Conservation (phyloP, 1,284 basidiomycete species). For the Golubevia sp. region DNA sequence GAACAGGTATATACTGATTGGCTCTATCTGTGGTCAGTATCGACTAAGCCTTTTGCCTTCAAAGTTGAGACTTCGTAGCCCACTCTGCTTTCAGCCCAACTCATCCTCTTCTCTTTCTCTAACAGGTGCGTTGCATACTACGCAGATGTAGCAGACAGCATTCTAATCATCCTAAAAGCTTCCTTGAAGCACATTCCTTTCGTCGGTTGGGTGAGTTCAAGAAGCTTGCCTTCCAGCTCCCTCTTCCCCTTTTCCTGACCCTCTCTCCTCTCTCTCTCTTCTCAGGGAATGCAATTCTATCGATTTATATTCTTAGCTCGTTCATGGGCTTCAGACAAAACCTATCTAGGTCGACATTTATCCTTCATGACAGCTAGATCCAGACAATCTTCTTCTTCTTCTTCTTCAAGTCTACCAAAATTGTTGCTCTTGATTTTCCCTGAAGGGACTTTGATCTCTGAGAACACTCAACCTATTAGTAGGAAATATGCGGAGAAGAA, state of each 20-base stretch:
- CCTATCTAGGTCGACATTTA: constrained; percentile 28
- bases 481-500: constrained; percentile 46
- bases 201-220: constrained; percentile 23
- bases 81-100: neutral
- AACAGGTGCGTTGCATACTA: constrained; percentile 33
- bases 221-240: neutral
- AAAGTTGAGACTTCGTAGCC: neutral
- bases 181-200: constrained; percentile 44
- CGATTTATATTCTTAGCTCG: constrained; percentile 46
- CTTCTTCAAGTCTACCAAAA: neutral
- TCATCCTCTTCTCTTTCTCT: neutral
- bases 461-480: constrained; percentile 28
- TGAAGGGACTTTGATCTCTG: constrained; percentile 47
- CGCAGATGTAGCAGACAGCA: constrained; percentile 28
- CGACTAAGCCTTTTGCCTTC: neutral
- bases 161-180: constrained; percentile 45
- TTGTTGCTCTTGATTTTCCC: constrained; percentile 48
- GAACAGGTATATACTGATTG: constrained; percentile 53
- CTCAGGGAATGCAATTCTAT: constrained; percentile 44
- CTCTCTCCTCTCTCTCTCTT: neutral
- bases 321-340: constrained; percentile 37
- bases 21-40: constrained; percentile 44
- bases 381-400: neutral
- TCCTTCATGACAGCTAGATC: constrained; percentile 11
- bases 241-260: neutral